These are phyloP conservation scores for Fusarium citri DNA, from an alignment of 2,329 filamentous ascomycete species.

Conservation along the genomic window DNA sequence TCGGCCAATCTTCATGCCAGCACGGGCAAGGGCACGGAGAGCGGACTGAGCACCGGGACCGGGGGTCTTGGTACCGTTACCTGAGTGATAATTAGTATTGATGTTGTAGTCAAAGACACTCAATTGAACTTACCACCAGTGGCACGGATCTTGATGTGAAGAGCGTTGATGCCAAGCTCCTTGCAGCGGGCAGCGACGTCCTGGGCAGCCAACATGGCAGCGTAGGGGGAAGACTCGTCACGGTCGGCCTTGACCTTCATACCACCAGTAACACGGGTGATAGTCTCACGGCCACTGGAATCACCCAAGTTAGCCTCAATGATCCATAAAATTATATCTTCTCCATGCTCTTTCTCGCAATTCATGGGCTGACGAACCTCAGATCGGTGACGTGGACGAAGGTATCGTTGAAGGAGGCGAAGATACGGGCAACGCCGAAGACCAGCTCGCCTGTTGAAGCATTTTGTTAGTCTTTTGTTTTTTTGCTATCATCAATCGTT, in stretches of 20 bases:
- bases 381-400: conserved; percentile 99
- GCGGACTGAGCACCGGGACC: conserved; percentile 99
- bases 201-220: conserved; percentile 99
- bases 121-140: conserved; percentile 81
- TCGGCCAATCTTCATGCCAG: conserved; percentile 99
- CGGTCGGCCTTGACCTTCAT: conserved; percentile 99
- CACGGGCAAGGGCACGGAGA: conserved; percentile 97
- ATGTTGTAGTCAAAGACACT: neutral
- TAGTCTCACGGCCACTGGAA: conserved; percentile 98
- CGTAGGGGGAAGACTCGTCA: conserved; percentile 99
- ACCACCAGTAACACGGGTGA: conserved; percentile 99
- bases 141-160: conserved; percentile 99
- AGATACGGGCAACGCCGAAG: conserved; percentile 96
- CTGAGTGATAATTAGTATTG: conserved; percentile 54
- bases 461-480: conserved; percentile 26
- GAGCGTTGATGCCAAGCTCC: conserved; percentile 82
- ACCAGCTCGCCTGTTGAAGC: conserved; percentile 85
- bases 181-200: conserved; percentile 90
- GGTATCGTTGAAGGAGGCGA: conserved; percentile 93
- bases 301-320: conserved; percentile 58
- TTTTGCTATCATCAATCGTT: conserved; percentile 3
- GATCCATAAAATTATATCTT: conserved; percentile 33
- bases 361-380: conserved; percentile 68
- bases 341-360: conserved; percentile 20
- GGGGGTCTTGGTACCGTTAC: conserved; percentile 99